These are phyloP conservation scores for Ganoderma resinaceum DNA, from an alignment of 1,284 basidiomycete species.

Conservation along the genomic window DNA sequence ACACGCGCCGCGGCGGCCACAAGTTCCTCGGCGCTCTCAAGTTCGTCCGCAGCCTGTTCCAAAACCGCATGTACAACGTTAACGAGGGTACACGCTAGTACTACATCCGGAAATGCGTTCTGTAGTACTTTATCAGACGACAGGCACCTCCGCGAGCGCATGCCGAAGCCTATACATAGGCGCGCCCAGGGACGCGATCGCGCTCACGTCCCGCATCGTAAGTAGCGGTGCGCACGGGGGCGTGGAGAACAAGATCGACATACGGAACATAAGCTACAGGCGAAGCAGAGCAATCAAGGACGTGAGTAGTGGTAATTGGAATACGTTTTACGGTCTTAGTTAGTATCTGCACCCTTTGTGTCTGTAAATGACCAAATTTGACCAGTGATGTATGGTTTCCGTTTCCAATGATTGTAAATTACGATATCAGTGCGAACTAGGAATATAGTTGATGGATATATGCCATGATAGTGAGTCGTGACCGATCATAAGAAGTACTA, in stretches of 20 bases:
- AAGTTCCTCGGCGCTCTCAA: slow-evolving; percentile 50
- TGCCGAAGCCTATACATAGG: slow-evolving; percentile 54
- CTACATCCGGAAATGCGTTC: slow-evolving; percentile 55
- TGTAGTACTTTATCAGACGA: slow-evolving; percentile 54
- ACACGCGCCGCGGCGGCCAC: slow-evolving; percentile 50
- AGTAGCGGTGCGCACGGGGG: slow-evolving; percentile 39
- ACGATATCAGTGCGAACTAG: neutral
- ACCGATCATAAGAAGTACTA: neutral
- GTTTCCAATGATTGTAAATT: neutral
- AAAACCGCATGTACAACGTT: slow-evolving; percentile 55
- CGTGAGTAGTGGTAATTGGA: neutral
- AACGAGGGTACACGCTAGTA: slow-evolving; percentile 59
- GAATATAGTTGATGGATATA: neutral
- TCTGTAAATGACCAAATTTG: neutral
- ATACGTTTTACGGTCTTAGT: neutral
- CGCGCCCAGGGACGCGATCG: slow-evolving; percentile 48
- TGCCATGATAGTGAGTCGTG: neutral
- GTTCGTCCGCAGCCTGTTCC: slow-evolving; percentile 53
- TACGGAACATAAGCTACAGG: slow-evolving; percentile 38
- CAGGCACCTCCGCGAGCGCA: slow-evolving; percentile 45
- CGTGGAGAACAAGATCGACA: slow-evolving; percentile 43
- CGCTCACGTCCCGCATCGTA: slow-evolving; percentile 51
- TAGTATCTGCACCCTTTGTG: neutral
- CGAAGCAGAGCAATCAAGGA: neutral
- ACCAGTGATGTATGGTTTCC: neutral